These are phyloP conservation scores for Aspergillus sergii DNA, from an alignment of 2,329 filamentous ascomycete genomes.

Conservation along the genomic window DNA sequence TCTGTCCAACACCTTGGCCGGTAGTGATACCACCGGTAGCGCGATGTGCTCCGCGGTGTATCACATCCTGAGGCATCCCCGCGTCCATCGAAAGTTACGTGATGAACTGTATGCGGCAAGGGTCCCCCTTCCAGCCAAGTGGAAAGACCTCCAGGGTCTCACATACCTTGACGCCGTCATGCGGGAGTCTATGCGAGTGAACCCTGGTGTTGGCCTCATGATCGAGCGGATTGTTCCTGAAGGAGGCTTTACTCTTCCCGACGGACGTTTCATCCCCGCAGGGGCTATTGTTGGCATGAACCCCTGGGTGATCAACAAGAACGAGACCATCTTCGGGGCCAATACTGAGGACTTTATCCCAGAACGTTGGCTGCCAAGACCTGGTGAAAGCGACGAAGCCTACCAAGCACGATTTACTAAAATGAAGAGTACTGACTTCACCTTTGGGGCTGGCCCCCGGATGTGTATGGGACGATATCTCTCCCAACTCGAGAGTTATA, in stretches of 20 bases:
- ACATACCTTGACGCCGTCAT: slow-evolving; percentile 35
- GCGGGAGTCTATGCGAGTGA: slow-evolving; percentile 30
- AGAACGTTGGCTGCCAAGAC: slow-evolving; percentile 25
- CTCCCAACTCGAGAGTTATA: slow-evolving; percentile 61
- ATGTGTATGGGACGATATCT: slow-evolving; percentile 60
- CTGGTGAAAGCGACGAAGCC: slow-evolving; percentile 15
- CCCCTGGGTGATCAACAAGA: slow-evolving; percentile 34
- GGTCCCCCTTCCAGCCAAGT: slow-evolving; percentile 23
- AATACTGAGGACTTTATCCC: slow-evolving; percentile 25
- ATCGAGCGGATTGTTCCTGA: slow-evolving; percentile 28
- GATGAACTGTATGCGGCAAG: slow-evolving; percentile 35
- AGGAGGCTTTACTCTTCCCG: slow-evolving; percentile 24
- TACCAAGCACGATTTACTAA: slow-evolving; percentile 20
- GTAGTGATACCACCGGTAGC: slow-evolving; percentile 41
- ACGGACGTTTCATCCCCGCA: slow-evolving; percentile 23
- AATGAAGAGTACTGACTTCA: slow-evolving; percentile 27
- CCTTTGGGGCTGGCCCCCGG: slow-evolving; percentile 58
- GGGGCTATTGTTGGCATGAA: slow-evolving; percentile 38
- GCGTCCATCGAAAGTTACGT: not conserved
- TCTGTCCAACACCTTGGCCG: slow-evolving; percentile 34
- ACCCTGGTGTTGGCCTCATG: slow-evolving; percentile 26
- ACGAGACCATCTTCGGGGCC: slow-evolving; percentile 24
- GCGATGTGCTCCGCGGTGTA: slow-evolving; percentile 37
- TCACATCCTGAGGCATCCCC: slow-evolving; percentile 28
- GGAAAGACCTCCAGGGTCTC: slow-evolving; percentile 29